Conservation (phyloP, 2,329 filamentous ascomycete genomes). For the Neonectria ditissima region DNA sequence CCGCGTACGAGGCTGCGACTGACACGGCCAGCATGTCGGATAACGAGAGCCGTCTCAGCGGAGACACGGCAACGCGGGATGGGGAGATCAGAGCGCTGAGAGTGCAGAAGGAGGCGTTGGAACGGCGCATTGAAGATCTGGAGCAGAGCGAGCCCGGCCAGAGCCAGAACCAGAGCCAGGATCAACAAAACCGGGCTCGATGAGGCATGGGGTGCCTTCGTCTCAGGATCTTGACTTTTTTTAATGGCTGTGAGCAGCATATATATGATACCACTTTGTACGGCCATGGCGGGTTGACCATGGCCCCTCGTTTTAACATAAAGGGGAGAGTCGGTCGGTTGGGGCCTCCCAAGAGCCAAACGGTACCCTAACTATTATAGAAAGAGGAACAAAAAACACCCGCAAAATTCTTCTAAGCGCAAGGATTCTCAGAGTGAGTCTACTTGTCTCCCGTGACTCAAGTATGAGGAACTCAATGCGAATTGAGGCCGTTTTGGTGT, state of each 20-base stretch:
- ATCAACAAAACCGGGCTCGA: slow-evolving; percentile 20
- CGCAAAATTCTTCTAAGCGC: not conserved
- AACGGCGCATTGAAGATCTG: slow-evolving; percentile 52
- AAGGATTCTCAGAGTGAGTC: not conserved
- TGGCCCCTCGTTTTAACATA: slow-evolving; percentile 32
- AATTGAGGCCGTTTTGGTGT: not conserved
- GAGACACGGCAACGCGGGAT: slow-evolving; percentile 38
- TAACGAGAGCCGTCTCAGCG: slow-evolving; percentile 39
- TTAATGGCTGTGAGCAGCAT: slow-evolving; percentile 37
- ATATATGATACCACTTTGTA: slow-evolving; percentile 49
- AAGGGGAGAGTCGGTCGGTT: slow-evolving; percentile 13
- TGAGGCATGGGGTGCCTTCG: slow-evolving; percentile 15
- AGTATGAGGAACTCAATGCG: not conserved
- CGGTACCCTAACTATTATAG: slow-evolving; percentile 1
- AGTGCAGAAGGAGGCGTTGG: slow-evolving; percentile 51
- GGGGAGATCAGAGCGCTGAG: slow-evolving; percentile 49
- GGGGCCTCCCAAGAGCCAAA: slow-evolving; percentile 12
- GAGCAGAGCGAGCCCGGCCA: slow-evolving; percentile 42
- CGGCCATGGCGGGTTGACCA: slow-evolving; percentile 33
- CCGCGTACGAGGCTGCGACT: slow-evolving; percentile 47
- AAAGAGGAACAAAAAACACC: not conserved
- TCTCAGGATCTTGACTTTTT: slow-evolving; percentile 21
- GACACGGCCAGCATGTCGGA: slow-evolving; percentile 40
- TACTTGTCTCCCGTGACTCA: not conserved
- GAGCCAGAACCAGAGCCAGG: slow-evolving; percentile 22